Percentiles rank a stretch among this genome's conserved stretches.
Conservation (phyloP, 192 early-diverging fungal genomes). For the Linderina pennispora region DNA sequence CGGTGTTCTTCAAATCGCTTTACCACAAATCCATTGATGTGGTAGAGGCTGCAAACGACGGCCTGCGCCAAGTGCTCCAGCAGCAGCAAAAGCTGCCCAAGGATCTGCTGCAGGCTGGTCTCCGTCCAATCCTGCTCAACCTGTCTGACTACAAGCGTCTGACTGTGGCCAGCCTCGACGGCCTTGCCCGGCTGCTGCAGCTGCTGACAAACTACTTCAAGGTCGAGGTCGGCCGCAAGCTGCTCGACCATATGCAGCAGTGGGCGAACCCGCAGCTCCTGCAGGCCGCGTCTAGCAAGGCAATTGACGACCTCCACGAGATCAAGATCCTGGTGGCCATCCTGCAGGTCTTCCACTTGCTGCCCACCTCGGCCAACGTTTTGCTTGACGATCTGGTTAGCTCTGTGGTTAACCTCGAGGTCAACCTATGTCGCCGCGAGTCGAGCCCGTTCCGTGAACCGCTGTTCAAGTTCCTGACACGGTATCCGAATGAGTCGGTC, state of each 20-base stretch:
- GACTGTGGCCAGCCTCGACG: conserved; percentile 89
- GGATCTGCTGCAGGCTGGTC: conserved; percentile 90
- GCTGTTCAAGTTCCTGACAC: conserved; percentile 85
- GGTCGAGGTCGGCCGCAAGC: conserved; percentile 95
- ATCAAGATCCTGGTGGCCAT: conserved; percentile 95
- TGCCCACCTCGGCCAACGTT: conserved; percentile 85
- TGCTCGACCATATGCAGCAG: conserved; percentile 89
- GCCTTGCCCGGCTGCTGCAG: conserved; percentile 86
- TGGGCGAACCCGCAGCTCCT: conserved; percentile 88
- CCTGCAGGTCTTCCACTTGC: conserved; percentile 84
- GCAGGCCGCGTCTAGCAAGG: conserved; percentile 70
- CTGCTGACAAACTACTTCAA: conserved; percentile 98
- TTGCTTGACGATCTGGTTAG: conserved; percentile 91
- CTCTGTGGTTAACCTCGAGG: conserved; percentile 82
- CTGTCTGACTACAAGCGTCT: conserved; percentile 92
- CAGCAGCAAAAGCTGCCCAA: conserved; percentile 77
- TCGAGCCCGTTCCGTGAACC: conserved; percentile 93
- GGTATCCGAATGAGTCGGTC: conserved; percentile 79
- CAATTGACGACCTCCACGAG: conserved; percentile 86
- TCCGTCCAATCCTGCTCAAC: conserved; percentile 92
- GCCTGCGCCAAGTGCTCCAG: conserved; percentile 64
- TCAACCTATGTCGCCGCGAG: conserved; percentile 65
- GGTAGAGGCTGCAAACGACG: conserved; percentile 90
- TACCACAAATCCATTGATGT: conserved; percentile 93
- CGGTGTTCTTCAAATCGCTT: conserved; percentile 98